phyloP scores from a whole-genome alignment of 345 rosid genomes.

The Durio zibethinus region DNA sequence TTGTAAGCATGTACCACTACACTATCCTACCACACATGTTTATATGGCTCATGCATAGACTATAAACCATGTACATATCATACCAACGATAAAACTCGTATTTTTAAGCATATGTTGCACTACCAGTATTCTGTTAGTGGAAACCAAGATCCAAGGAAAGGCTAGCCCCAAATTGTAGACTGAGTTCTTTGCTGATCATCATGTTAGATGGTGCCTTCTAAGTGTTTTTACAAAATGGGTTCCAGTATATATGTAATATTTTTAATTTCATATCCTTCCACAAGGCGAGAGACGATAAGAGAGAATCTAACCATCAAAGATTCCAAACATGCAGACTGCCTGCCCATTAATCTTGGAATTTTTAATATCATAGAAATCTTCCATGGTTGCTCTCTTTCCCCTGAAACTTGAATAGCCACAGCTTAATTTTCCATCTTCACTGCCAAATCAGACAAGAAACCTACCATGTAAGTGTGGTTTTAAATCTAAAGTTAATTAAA shows the following conservation, averaged over 20 bases:
- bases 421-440: conserved; percentile 83
- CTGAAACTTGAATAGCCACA: conserved; percentile 93
- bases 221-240: neutral
- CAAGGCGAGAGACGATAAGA: conserved; percentile 15
- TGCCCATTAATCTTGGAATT: conserved; percentile 66
- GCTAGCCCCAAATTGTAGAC: neutral
- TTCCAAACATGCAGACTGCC: conserved; percentile 88
- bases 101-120: conserved; percentile 7
- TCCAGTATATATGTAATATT: neutral
- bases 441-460: conserved; percentile 37
- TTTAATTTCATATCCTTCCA: conserved; percentile 4
- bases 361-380: conserved; percentile 84
- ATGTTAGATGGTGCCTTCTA: neutral
- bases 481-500: neutral
- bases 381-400: conserved; percentile 97
- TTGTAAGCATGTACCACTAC: neutral
- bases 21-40: neutral
- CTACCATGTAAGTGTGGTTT: neutral
- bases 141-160: neutral
- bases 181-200: neutral
- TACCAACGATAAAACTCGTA: neutral
- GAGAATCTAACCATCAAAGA: conserved; percentile 83
- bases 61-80: neutral
- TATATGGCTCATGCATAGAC: neutral
- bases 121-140: neutral